These are phyloP conservation scores for Pseudonitzschia multiseries DNA, from an alignment of 108 stramenopile genomes.

Conservation along the genomic window DNA sequence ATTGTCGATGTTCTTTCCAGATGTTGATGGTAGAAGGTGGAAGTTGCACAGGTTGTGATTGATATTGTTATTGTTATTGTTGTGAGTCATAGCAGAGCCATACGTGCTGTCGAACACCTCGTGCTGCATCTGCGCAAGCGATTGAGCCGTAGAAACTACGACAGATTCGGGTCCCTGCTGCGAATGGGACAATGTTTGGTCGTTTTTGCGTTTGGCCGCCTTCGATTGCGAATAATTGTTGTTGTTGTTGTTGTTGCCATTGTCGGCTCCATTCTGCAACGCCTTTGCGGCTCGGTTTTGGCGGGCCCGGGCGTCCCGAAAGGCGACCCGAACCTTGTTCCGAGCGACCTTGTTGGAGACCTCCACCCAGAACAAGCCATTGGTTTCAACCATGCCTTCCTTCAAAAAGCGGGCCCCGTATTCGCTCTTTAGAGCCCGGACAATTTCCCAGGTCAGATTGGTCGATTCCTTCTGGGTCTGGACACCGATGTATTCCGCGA, in stretches of 20 bases:
- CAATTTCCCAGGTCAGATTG: background rate
- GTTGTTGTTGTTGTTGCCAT: no score
- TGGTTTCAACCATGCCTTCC: background rate
- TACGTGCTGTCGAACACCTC: no score
- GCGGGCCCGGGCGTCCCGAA: conserved; percentile 10
- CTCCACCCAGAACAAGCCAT: conserved; percentile 19
- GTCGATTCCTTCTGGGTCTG: background rate
- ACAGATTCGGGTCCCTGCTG: no score
- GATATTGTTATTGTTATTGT: no score
- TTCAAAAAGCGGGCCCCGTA: conserved; percentile 22
- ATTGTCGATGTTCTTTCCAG: no score
- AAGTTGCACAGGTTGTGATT: no score
- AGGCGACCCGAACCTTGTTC: conserved; percentile 21
- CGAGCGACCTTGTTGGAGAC: conserved; percentile 19
- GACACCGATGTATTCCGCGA: background rate
- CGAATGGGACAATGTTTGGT: no score
- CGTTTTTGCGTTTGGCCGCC: background rate
- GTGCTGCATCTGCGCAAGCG: no score
- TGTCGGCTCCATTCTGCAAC: no score
- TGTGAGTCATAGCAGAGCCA: no score
- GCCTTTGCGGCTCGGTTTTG: background rate
- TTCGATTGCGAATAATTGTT: background rate
- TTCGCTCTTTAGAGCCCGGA: background rate
- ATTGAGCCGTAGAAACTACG: no score
- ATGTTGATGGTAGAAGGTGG: no score